Percentiles rank a stretch among this genome's conserved stretches.
Conservation (phyloP, 352 stramenopile genomes). For the Lagenidium giganteum region DNA sequence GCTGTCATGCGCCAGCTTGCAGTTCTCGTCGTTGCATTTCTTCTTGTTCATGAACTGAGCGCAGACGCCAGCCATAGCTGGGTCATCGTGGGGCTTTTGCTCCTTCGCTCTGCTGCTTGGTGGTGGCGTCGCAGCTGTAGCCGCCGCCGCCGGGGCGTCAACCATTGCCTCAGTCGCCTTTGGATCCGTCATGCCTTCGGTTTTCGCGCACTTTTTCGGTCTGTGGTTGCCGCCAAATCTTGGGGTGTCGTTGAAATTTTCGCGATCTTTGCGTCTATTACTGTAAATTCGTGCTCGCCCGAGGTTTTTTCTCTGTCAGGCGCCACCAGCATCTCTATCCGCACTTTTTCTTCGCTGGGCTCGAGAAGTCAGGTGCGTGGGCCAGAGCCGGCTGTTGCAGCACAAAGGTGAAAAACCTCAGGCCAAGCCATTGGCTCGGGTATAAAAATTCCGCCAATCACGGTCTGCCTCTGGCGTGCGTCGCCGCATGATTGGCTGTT, state of each 20-base stretch:
- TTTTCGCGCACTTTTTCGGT: not conserved
- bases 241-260: no score
- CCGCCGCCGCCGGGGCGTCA: not conserved
- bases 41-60: constrained; percentile 39
- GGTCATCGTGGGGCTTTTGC: no score
- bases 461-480: no score
- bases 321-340: not conserved
- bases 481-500: no score
- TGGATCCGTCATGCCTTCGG: not conserved
- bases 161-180: no score
- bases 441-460: constrained; percentile 27
- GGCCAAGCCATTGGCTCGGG: constrained; percentile 16
- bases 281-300: no score
- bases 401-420: constrained; percentile 23
- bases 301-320: constrained; percentile 5
- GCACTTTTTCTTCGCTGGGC: not conserved
- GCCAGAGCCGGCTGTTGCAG: not conserved
- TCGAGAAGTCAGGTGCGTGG: not conserved
- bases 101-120: not conserved
- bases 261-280: no score
- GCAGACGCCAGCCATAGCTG: no score
- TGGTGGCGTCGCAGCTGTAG: constrained; percentile 1
- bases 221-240: constrained; percentile 16
- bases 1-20: constrained; percentile 50
- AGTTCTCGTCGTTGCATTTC: constrained; percentile 25